A percentile compares a stretch with the other conserved stretches of the same genome.
Conservation (phyloP, 108 stramenopile genomes). For the Conticribra weissflogii region DNA sequence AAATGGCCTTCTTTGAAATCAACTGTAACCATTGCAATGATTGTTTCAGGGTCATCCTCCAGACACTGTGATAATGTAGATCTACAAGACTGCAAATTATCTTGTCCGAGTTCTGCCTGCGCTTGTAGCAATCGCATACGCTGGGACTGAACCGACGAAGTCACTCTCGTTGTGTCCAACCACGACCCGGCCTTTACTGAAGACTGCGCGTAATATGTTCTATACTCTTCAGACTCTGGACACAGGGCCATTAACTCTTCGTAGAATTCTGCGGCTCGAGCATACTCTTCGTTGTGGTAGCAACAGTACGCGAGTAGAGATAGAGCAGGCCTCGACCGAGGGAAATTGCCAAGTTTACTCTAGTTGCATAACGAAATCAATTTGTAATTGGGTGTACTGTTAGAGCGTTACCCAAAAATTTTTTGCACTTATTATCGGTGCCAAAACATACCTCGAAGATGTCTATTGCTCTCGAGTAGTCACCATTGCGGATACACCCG, state of each 20-base stretch:
- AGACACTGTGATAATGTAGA: constrained; percentile 65
- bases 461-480: constrained; percentile 34
- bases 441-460: constrained; percentile 28
- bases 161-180: constrained; percentile 56
- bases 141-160: constrained; percentile 45
- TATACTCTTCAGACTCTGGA: constrained; percentile 84
- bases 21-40: constrained; percentile 73
- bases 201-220: constrained; percentile 82
- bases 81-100: constrained; percentile 67
- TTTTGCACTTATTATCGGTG: too few relatives aligned
- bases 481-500: constrained; percentile 32
- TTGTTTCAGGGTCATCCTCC: constrained; percentile 74
- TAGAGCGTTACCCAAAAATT: too few relatives aligned
- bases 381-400: too few relatives aligned
- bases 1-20: constrained; percentile 79
- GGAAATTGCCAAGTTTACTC: constrained; percentile 61
- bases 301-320: constrained; percentile 88
- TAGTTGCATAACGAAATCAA: too few relatives aligned
- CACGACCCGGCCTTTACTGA: constrained; percentile 72
- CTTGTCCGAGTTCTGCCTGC: constrained; percentile 76
- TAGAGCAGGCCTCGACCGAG: constrained; percentile 70
- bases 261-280: constrained; percentile 62
- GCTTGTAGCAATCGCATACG: constrained; percentile 72
- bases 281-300: constrained; percentile 74
- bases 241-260: constrained; percentile 75